Evolutionary conservation across 495 filamentous ascomycete species (phyloP), one percentile per base, ranked within the genome.

Genomic region (Mytilinidion resinicola): DNA sequence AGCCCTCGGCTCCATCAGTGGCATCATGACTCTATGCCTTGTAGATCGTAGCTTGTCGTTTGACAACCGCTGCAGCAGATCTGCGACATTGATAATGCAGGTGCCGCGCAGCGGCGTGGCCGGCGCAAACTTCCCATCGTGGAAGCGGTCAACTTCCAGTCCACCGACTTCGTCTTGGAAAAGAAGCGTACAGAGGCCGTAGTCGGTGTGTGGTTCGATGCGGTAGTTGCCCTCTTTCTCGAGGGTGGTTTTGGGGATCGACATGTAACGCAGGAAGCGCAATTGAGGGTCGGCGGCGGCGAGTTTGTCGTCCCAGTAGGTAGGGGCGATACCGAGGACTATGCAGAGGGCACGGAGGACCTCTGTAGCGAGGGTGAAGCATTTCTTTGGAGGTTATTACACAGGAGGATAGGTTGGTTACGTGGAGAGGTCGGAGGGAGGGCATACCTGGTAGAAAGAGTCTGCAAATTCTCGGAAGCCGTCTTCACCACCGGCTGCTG

Each of bases 101-200:
- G 47, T 51, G 5, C 47, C 47, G n/a, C 47, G 7, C 19, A 51
- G 21, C 8, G 17, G 47, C 5, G 47, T 51, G 4, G 47, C 47
- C 4, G 17, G 17, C 21, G 21, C 17, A 21, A 51, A 51, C 14
- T 51, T 25, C 4, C 47, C 17, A 30, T 51, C 47, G 21, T 51
- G 47, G 47, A 9, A 25, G 6, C 47, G 47, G 47, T 78, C 70
- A 0, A 78, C 63, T 53, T 79, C 70, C 0, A 80, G 52, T 0
- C 77, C 77, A 12, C 77, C 70, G 0, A 67, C 64, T 0, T 48
- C 63, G 52, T 79, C 76, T 48, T 79, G 76, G 63, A 79, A 77
- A 1, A 79, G 67, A 55, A 80, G 66, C 0, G 77, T 79, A 57
- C 78, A 67, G 0, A 72, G 69, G 1, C 73, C 74, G 14, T 76